phyloP scores from a whole-genome alignment of 2,329 filamentous ascomycete genomes.

The Aaosphaeria arxii region DNA sequence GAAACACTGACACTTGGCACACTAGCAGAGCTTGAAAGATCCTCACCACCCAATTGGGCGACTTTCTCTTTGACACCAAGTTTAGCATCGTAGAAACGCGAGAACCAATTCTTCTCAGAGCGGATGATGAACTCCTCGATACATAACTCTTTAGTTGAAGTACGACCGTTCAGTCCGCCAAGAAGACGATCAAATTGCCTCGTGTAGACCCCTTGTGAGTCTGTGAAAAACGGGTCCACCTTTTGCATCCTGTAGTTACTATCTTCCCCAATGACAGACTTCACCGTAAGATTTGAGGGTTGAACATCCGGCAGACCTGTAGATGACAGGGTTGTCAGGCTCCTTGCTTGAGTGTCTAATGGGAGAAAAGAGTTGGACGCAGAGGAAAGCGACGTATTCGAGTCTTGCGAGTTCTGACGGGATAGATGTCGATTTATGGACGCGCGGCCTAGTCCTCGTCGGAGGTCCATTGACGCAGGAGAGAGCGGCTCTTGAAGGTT shows the following conservation, averaged over 20 bases:
- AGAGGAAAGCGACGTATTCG: constrained; percentile 5
- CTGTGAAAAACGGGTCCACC: constrained; percentile 66
- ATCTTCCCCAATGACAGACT: constrained; percentile 59
- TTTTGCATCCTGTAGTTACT: constrained; percentile 63
- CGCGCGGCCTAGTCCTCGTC: constrained; percentile 4
- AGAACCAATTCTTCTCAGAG: constrained; percentile 66
- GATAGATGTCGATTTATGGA: constrained; percentile 6
- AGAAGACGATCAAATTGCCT: constrained; percentile 29
- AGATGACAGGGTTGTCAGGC: background rate
- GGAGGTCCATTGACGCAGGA: constrained; percentile 1
- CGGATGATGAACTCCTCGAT: constrained; percentile 64
- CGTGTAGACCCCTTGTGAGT: constrained; percentile 61
- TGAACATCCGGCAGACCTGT: constrained; percentile 3
- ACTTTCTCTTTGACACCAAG: constrained; percentile 12
- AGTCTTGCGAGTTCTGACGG: constrained; percentile 10
- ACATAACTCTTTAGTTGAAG: constrained; percentile 57
- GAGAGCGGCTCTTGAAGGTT: constrained; percentile 1
- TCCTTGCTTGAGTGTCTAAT: background rate
- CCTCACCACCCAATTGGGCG: background rate
- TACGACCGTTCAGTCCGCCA: constrained; percentile 49
- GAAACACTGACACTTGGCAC: background rate
- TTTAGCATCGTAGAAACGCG: constrained; percentile 15
- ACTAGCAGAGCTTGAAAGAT: background rate
- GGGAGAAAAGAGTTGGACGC: background rate
- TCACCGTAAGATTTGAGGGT: constrained; percentile 47